Evolutionary conservation across 768 basidiomycete genomes (phyloP), one percentile per base, ranked within the genome.

Genomic region (Lactarius vividus): DNA sequence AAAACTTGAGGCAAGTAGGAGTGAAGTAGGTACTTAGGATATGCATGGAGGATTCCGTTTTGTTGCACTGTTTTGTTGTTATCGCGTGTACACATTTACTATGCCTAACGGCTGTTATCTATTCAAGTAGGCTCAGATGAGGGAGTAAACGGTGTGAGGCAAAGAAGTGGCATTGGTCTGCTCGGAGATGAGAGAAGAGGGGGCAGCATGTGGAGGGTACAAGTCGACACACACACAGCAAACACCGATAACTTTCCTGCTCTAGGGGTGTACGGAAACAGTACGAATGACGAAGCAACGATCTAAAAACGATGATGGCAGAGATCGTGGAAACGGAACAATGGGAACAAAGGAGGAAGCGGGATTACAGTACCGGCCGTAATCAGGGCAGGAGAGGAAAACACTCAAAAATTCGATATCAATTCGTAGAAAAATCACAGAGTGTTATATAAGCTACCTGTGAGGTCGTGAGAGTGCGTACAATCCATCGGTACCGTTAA

Each of bases 1-100:
- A 68, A 64, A 59, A 59, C 49, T 2, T 68, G 52, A 69, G 42
- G 44, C 23, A 57, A 33, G 40, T 33, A n/a, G n/a, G n/a, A n/a
- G n/a, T n/a, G n/a, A n/a, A n/a, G n/a, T 26, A 9, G 9, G 35
- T 3, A 18, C 23, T 7, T 11, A 9, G 28, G 23, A n/a, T 57
- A 33, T 57, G 7, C 31, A 39, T 53, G 18, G 33, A 58, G 29
- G 9, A 44, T 46, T 37, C 57, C 54, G 55, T 53, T 62, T 59
- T 53, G 55, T 29, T 53, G 55, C 44, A 66, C 29, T 42, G 40
- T 46, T 35, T 61, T 49, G 59, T 65, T 57, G 35, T 49, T 68
- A 16, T 20, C 26, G 55, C 29, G 40, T 68, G 55, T 67, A 69
- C 61, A 67, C 42, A 52, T 61, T 66, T 57, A 13, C 15, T 33